These are phyloP conservation scores for Debaryomycetaceae sp. DNA, from an alignment of 1,139 yeast genomes.

Conservation along the genomic window DNA sequence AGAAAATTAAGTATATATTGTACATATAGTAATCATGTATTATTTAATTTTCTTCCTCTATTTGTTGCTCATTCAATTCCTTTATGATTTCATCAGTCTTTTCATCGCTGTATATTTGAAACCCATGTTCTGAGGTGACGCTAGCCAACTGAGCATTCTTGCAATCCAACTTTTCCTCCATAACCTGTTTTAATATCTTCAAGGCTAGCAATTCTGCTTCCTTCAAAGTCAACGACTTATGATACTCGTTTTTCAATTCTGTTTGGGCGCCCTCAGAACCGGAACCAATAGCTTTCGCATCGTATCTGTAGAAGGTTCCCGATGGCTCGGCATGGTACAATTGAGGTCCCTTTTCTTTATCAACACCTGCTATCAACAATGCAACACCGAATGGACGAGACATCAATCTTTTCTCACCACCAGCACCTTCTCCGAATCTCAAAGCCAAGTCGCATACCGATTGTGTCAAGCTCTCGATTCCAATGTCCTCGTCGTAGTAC, in stretches of 20 bases:
- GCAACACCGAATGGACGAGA: conserved; percentile 99
- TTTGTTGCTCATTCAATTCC: conserved; percentile 67
- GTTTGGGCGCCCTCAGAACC: conserved; percentile 99
- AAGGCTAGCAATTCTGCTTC: conserved; percentile 91
- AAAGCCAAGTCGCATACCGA: conserved; percentile 95
- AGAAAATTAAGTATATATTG: conserved; percentile 12
- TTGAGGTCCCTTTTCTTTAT: conserved; percentile 91
- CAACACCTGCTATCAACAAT: conserved; percentile 89
- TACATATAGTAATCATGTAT: conserved; percentile 4
- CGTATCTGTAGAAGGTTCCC: conserved; percentile 95
- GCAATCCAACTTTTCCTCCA: conserved; percentile 97
- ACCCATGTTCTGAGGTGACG: conserved; percentile 84
- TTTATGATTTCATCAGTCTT: conserved; percentile 81
- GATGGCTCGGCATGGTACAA: conserved; percentile 98
- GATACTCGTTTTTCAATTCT: conserved; percentile 95
- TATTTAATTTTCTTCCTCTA: conserved; percentile 19
- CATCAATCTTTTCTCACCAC: conserved; percentile 96
- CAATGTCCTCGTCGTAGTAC: conserved; percentile 88
- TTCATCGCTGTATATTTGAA: conserved; percentile 79
- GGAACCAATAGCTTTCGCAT: conserved; percentile 98
- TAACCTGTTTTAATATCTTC: conserved; percentile 92
- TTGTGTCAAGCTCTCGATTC: conserved; percentile 92
- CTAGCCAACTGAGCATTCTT: conserved; percentile 94
- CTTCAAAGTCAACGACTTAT: conserved; percentile 84
- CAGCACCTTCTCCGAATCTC: conserved; percentile 97